Evolutionary conservation across 805 yeast genomes (phyloP), one percentile per base, ranked within the genome.

Genomic region (Wickerhamomyces strasburgensis): DNA sequence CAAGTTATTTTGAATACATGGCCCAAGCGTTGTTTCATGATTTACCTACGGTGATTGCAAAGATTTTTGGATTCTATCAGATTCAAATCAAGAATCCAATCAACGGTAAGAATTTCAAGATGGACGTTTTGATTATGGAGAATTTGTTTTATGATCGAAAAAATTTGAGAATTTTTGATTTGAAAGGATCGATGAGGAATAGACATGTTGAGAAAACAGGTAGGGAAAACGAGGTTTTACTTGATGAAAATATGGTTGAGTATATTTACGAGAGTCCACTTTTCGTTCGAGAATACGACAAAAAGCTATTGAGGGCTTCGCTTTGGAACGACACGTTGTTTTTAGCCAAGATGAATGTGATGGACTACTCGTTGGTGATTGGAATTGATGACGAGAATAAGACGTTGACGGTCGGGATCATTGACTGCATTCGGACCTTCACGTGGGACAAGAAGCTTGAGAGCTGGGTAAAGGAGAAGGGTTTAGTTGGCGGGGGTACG

Each of bases 401-500:
- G 35, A 80, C 80, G 37, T 67, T 93, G 26, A 87, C 88, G 14
- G 96, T 89, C 11, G 99, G 99, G 4, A 89, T 93, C 28, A 89
- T 93, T 43, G 84, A 93, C 59, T 93, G 94, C 68, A 79, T 93
- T 30, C 64, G 99, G 41, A 88, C 98, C 0, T 93, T 90, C 52
- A 93, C 99, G 0, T 93, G 99, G 99, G 99, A 93, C 54, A 93
- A 93, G 61, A 93, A 89, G 60, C 75, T 93, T 19, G 99, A 93
- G 58, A 88, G 95, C 57, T 93, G 98, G 98, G 98, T 93, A 26
- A 93, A 93, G 57, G 98, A 95, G 39, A 84, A 86, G 51, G 89
- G 90, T 1, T 67, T 93, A 26, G 95, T 90, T 29, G 88, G 88
- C 5, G 80, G 84, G 1, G 85, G 87, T 27, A 85, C 87, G 1